These are phyloP conservation scores for Lepidium didymum DNA, from an alignment of 345 rosid genomes.

Conservation along the genomic window DNA sequence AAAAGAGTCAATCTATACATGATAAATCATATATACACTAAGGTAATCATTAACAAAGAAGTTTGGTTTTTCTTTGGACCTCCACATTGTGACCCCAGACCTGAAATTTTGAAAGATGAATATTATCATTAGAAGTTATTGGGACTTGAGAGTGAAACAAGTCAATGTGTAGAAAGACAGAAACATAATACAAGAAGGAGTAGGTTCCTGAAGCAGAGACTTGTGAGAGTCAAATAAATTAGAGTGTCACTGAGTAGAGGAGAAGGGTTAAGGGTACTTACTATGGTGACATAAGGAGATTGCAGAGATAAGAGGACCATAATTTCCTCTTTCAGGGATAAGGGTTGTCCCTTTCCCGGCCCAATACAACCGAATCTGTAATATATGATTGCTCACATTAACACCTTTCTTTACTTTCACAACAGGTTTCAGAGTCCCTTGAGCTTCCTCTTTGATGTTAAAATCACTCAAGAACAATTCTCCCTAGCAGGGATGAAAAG, in stretches of 20 bases:
- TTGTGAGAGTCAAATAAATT: too few relatives aligned
- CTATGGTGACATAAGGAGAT: constrained; percentile 38
- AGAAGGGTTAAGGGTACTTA: constrained; percentile 2
- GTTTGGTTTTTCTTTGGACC: too few relatives aligned
- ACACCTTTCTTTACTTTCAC: neutral
- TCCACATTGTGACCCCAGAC: neutral
- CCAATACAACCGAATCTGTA: constrained; percentile 35
- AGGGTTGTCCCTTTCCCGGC: constrained; percentile 26
- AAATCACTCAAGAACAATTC: constrained; percentile 32
- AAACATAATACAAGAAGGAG: too few relatives aligned
- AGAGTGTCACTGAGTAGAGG: too few relatives aligned
- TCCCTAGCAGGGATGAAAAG: neutral
- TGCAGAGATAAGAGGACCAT: constrained; percentile 64
- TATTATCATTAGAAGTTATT: too few relatives aligned
- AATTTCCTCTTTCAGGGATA: constrained; percentile 38
- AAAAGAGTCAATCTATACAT: neutral
- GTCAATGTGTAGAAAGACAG: too few relatives aligned
- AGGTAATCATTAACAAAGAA: too few relatives aligned
- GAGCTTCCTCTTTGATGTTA: constrained; percentile 38
- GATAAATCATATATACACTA: neutral
- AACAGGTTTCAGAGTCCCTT: constrained; percentile 26
- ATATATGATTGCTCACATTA: constrained; percentile 23
- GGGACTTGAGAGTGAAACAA: too few relatives aligned
- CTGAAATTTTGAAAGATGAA: neutral
- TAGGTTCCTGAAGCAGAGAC: too few relatives aligned